Conservation (phyloP, 768 basidiomycete genomes). For the Suillus lakei region DNA sequence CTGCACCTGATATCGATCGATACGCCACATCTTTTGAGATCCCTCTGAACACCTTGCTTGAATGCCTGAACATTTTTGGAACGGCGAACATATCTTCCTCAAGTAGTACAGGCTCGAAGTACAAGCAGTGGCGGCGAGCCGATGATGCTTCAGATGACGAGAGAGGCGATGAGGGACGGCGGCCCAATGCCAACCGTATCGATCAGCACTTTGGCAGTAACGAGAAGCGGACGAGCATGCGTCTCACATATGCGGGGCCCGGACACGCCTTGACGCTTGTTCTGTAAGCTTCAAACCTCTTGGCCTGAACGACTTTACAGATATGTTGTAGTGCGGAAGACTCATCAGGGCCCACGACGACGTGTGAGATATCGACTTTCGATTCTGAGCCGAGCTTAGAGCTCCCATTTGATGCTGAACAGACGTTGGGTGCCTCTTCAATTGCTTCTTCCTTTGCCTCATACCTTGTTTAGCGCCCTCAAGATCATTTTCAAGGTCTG, state of each 20-base stretch:
- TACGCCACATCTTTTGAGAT: conserved; percentile 70
- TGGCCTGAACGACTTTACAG: conserved; percentile 8
- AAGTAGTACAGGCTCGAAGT: conserved; percentile 37
- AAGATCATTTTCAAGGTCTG: conserved; percentile 86
- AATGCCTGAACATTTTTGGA: conserved; percentile 94
- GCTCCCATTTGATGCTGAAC: conserved; percentile 73
- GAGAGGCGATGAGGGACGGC: conserved; percentile 33
- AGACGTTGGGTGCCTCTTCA: conserved; percentile 47
- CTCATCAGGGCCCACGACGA: conserved; percentile 80
- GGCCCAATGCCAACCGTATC: conserved; percentile 37
- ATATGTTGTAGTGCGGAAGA: conserved; percentile 65
- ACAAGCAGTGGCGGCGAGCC: conserved; percentile 53
- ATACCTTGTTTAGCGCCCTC: conserved; percentile 52
- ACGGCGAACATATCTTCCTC: conserved; percentile 55
- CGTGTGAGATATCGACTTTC: conserved; percentile 85
- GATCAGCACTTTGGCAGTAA: conserved; percentile 61
- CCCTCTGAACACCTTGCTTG: conserved; percentile 81
- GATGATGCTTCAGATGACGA: conserved; percentile 54
- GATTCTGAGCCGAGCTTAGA: conserved; percentile 84
- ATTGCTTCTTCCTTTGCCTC: conserved; percentile 5
- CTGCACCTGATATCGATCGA: conserved; percentile 18
- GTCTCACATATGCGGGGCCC: conserved; percentile 78
- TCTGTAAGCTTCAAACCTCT: conserved; percentile 58
- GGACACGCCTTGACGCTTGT: conserved; percentile 81
- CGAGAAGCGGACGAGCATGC: conserved; percentile 81